Base-by-base conservation (phyloP, 371 early-diverging fungal species). In the Thermomucor indicae-seudaticae region DNA sequence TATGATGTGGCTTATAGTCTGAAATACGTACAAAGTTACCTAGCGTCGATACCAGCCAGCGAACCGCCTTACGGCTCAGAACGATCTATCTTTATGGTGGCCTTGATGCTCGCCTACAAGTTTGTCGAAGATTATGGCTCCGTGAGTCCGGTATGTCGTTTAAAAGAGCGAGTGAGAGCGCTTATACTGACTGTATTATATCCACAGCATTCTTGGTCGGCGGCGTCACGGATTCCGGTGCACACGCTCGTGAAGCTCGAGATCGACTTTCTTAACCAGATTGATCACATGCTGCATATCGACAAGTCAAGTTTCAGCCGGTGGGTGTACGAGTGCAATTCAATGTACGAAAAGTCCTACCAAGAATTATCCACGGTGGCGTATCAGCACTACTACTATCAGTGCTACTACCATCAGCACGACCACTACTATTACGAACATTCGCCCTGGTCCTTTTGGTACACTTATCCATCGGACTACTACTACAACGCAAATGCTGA, bases 61-160 rank as follows among this genome's bases (percentile, higher is more conserved):
- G 55, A 41, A 57, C 59, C 28, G 51, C 51, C 43, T 43, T 52
- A 44, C 29, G 58, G 44, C 42, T 48, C 61, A 19, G 67, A 67
- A 46, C 55, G 60, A 43, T 57, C 64, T 20, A 39, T 67, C 19
- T 60, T 67, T 40, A 63, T 64, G 49, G 64, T 58, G 25, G 55
- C 67, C 48, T 54, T 67, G 23, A 41, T 60, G 49, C 39, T 67
- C 32, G 60, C 64, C 39, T 67, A 64, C 58, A 67, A 67, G 46
- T 60, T 57, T 52, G 60, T 54, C 29, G 67, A 67, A 57, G 67
- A 67, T 41, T 57, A 58, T 31, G 60, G 64, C 20, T 41, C 51
- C 19, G 62, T 60, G 12, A 52, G 51, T 53, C 54, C 58, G 59
- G 67, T 60, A 63, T 44, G 17, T 49, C 37, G 16, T 19, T 32